phyloP scores from a whole-genome alignment of 2,329 filamentous ascomycete species.

The Davidsoniella virescens region DNA sequence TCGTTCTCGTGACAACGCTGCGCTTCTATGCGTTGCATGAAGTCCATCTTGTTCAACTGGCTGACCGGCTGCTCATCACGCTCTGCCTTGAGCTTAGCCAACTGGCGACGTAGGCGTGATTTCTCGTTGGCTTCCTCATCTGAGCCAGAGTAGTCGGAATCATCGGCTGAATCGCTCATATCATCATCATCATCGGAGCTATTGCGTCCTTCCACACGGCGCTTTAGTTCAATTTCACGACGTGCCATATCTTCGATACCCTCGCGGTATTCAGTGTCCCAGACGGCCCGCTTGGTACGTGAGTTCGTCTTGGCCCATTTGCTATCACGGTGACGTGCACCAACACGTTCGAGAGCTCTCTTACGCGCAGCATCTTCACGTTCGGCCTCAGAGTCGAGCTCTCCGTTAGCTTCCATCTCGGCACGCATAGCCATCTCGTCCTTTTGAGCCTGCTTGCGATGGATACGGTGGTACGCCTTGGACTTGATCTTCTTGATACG shows the following conservation, averaged over 20 bases:
- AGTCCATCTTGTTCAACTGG: slow-evolving; percentile 69
- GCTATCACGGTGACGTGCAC: slow-evolving; percentile 69
- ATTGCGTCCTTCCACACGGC: slow-evolving; percentile 54
- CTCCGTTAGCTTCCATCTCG: slow-evolving; percentile 38
- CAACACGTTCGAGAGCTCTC: slow-evolving; percentile 71
- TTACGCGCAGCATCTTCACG: slow-evolving; percentile 51
- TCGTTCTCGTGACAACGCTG: slow-evolving; percentile 66
- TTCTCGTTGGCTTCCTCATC: slow-evolving; percentile 31
- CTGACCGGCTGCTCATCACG: slow-evolving; percentile 40
- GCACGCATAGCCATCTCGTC: slow-evolving; percentile 36
- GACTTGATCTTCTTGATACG: slow-evolving; percentile 99
- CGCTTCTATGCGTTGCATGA: slow-evolving; percentile 83
- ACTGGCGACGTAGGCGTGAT: slow-evolving; percentile 29
- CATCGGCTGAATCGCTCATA: slow-evolving; percentile 39
- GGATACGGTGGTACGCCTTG: slow-evolving; percentile 82
- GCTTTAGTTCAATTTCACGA: slow-evolving; percentile 65
- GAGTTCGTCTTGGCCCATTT: slow-evolving; percentile 83
- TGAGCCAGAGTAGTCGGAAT: slow-evolving; percentile 22
- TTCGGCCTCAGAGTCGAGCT: slow-evolving; percentile 49
- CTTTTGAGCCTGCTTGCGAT: slow-evolving; percentile 54
- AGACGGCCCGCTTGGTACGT: slow-evolving; percentile 61
- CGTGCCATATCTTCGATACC: slow-evolving; percentile 68
- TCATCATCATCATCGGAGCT: slow-evolving; percentile 36
- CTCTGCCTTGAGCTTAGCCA: slow-evolving; percentile 25
- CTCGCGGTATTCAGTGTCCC: slow-evolving; percentile 74